Percentiles rank a stretch among this genome's conserved stretches.
These are phyloP conservation scores for Vigna trinervia DNA, from an alignment of 306 rosid species.

Conservation along the genomic window DNA sequence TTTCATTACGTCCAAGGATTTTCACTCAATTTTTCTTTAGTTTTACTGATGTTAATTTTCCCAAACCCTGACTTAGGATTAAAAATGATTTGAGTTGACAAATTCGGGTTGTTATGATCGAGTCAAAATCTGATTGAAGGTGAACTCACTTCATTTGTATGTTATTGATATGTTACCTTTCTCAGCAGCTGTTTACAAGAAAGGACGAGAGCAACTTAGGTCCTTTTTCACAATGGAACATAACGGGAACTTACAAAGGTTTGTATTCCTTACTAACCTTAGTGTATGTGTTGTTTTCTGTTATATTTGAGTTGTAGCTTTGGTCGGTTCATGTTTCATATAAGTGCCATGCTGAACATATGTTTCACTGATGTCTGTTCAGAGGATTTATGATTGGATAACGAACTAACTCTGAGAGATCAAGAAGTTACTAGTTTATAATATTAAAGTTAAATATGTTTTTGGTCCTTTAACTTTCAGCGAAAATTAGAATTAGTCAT, in stretches of 20 bases:
- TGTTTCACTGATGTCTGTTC: slow-evolving; percentile 1
- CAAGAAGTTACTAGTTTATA: not conserved
- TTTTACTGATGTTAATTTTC: slow-evolving; percentile 15
- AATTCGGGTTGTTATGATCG: slow-evolving; percentile 21
- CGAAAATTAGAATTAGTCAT: too few species aligned
- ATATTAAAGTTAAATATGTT: not conserved
- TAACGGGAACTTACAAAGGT: slow-evolving; percentile 98
- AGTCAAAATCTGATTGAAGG: slow-evolving; percentile 41
- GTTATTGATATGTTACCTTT: slow-evolving; percentile 43
- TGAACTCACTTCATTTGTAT: slow-evolving; percentile 32
- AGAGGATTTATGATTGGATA: slow-evolving; percentile 16
- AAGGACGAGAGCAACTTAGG: slow-evolving; percentile 78
- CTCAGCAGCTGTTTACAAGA: slow-evolving; percentile 75
- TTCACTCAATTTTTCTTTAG: slow-evolving; percentile 12
- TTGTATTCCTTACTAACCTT: slow-evolving; percentile 42
- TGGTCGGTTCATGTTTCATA: slow-evolving; percentile 12
- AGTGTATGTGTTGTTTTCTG: slow-evolving; percentile 16
- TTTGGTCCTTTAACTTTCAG: too few species aligned
- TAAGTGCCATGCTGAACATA: slow-evolving; percentile 10
- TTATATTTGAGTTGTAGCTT: slow-evolving; percentile 31
- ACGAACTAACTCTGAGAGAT: slow-evolving; percentile 13
- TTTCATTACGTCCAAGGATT: slow-evolving; percentile 22
- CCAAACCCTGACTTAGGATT: slow-evolving; percentile 9
- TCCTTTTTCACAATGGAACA: slow-evolving; percentile 86
- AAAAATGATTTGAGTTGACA: slow-evolving; percentile 9